phyloP scores from a whole-genome alignment of 306 rosid species.

The Casuarina cunninghamiana region DNA sequence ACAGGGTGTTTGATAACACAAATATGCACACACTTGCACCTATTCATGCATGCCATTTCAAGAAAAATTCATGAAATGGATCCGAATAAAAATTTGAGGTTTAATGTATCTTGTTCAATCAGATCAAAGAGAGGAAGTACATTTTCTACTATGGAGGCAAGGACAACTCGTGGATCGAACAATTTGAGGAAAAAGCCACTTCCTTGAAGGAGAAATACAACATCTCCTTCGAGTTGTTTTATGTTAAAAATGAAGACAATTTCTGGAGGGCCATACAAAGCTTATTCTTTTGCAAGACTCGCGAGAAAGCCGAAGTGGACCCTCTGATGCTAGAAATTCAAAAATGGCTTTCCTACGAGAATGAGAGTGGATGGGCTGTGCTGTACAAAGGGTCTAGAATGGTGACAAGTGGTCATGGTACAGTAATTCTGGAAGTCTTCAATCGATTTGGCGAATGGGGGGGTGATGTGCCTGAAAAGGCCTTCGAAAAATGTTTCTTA shows the following conservation, averaged over 20 bases:
- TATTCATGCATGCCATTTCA: neutral
- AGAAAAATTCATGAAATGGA: neutral
- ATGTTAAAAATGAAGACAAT: constrained; percentile 31
- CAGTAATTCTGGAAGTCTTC: constrained; percentile 34
- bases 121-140: constrained; percentile 31
- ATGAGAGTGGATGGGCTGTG: constrained; percentile 54
- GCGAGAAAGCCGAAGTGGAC: constrained; percentile 12
- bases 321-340: constrained; percentile 40
- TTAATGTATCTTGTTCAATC: neutral
- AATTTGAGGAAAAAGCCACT: constrained; percentile 27
- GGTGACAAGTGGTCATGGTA: constrained; percentile 39
- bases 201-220: constrained; percentile 32
- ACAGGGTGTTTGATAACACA: too few species aligned
- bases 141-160: constrained; percentile 56
- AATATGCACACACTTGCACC: neutral
- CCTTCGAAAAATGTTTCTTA: constrained; percentile 30
- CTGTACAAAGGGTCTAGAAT: constrained; percentile 42
- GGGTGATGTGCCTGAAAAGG: constrained; percentile 22
- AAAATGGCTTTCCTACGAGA: constrained; percentile 52
- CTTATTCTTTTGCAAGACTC: constrained; percentile 37
- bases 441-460: constrained; percentile 39
- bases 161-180: constrained; percentile 39
- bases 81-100: neutral
- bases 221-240: constrained; percentile 33
- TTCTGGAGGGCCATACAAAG: constrained; percentile 51